Evolutionary conservation across 2,329 filamentous ascomycete genomes (phyloP), one percentile per base, ranked within the genome.

Genomic region (Fusarium buharicum): DNA sequence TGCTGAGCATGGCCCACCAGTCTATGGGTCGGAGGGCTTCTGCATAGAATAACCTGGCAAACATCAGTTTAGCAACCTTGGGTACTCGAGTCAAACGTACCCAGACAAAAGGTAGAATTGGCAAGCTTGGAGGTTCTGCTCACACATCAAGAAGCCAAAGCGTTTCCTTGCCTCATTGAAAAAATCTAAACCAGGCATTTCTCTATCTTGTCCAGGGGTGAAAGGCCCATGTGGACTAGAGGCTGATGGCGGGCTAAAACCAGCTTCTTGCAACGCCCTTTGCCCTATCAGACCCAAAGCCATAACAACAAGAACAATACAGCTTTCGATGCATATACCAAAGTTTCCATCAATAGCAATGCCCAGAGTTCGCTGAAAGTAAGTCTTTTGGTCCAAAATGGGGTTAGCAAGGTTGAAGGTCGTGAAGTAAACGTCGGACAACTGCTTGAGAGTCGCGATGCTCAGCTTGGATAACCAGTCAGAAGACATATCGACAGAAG

Each of bases 1-100:
- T 63, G 24, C 47, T 64, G 11, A 64, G 40, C 62, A 64, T 64
- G 0, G 62, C 53, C 62, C 62, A 64, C 62, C 62, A 64, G 11
- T 64, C 62, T 0, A 64, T n/a, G 0, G 62, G 62, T 7, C 62
- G 50, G 1, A 65, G 43, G 3, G 62, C 61, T 17, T 64, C 62
- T 1, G 62, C 62, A 9, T 64, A 64, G 13, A 64, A 64, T 1
- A 64, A 13, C 1, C 62, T 64, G 3, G 1, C 2, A 4, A 4
- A 3, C 1, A 10, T 64, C 7, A 64, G 48, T 16, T 2, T 3
- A 1, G 4, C 1, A 1, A 3, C n/a, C 9, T 3, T 1, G 3
- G 2, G 1, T 2, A 2, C 0, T 1, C 2, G 0, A 0, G 5
- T 18, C 0, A 2, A 14, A 10, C 47, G 6, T 50, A 65, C 62